Conservation (phyloP, 1,284 basidiomycete genomes). For the Kwoniella shivajii region DNA sequence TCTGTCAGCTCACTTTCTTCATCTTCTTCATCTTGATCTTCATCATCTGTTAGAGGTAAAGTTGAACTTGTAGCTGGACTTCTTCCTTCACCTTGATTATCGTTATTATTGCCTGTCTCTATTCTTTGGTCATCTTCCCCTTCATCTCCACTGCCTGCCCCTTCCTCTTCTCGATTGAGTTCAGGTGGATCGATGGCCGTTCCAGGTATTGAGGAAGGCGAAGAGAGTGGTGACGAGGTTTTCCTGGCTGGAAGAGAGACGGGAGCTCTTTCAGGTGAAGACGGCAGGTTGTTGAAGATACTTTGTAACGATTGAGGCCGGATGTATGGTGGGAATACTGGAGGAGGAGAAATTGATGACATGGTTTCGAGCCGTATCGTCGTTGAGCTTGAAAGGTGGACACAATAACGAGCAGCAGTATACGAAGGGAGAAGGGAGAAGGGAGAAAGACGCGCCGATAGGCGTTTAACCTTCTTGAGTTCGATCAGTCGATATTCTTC, state of each 20-base stretch:
- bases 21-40: conserved; percentile 12
- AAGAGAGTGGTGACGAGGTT: conserved; percentile 21
- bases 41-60: conserved; percentile 20
- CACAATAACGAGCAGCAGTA: too few relatives aligned
- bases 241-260: conserved; percentile 2
- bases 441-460: too few relatives aligned
- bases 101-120: not conserved
- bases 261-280: not conserved
- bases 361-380: not conserved
- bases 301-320: too few relatives aligned
- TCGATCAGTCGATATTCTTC: too few relatives aligned
- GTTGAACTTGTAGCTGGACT: conserved; percentile 23
- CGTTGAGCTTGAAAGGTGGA: not conserved
- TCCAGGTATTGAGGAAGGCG: conserved; percentile 9
- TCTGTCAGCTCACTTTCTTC: conserved; percentile 9
- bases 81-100: conserved; percentile 1
- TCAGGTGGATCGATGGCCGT: not conserved
- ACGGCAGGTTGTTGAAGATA: too few relatives aligned
- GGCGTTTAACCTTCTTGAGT: too few relatives aligned
- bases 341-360: not conserved
- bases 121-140: not conserved
- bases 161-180: too few relatives aligned
- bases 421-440: too few relatives aligned
- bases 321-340: too few relatives aligned
- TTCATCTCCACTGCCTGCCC: too few relatives aligned